phyloP scores from a whole-genome alignment of 176 grass and related monocot genomes.

The Cenchrus purpureus region DNA sequence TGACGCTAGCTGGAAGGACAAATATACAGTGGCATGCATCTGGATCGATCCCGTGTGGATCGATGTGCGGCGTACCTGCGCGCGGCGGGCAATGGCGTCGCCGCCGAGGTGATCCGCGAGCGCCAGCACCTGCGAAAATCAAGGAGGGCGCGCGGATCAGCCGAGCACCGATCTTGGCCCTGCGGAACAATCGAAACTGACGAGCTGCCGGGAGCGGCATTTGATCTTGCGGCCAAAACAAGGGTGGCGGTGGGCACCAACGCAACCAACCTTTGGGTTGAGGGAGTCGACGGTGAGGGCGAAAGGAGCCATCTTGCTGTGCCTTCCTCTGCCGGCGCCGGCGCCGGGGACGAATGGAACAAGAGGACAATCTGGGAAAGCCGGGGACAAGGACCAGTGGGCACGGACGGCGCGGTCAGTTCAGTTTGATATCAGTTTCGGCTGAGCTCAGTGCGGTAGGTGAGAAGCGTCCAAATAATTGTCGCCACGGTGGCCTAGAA shows the following conservation, averaged over 20 bases:
- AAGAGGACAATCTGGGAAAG: neutral
- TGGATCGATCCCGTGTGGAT: too few relatives aligned
- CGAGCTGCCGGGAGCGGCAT: neutral
- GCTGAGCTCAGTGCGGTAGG: neutral
- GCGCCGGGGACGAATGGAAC: neutral
- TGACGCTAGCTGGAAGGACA: neutral
- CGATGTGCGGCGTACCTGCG: conserved; percentile 21
- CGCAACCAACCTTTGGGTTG: conserved; percentile 53
- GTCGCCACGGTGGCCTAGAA: neutral
- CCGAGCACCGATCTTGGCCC: neutral
- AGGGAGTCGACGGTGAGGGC: conserved; percentile 50
- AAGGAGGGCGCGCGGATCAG: neutral
- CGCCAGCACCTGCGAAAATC: conserved; percentile 35
- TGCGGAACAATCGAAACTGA: neutral
- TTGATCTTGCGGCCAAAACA: neutral
- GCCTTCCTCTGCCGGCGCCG: neutral
- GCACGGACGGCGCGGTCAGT: neutral
- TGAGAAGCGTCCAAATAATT: conserved; percentile 24
- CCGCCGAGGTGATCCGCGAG: conserved; percentile 46
- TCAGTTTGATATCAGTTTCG: neutral
- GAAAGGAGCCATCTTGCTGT: conserved; percentile 33
- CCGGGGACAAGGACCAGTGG: too few relatives aligned
- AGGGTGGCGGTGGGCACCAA: neutral
- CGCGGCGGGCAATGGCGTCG: conserved; percentile 36
- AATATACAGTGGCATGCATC: too few relatives aligned